Evolutionary conservation across 169 alveolate genomes (phyloP).

Genomic region (Eimeria brunetti): DNA sequence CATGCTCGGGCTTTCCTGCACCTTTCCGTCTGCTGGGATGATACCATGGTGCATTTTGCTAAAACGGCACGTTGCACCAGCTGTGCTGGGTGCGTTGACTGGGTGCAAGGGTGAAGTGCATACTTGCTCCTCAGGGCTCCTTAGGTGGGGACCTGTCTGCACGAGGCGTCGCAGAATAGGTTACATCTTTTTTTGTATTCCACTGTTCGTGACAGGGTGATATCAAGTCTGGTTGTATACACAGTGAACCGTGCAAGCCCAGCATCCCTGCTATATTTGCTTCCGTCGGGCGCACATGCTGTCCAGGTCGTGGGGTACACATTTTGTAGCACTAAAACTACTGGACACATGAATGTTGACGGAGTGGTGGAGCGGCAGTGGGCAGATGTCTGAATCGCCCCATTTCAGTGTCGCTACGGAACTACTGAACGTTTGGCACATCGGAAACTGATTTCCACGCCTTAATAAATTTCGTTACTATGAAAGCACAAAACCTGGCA

Average conservation of each 20-base stretch:
- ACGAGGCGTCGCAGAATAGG: background rate
- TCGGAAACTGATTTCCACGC: background rate
- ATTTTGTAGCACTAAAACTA: background rate
- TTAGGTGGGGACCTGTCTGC: background rate
- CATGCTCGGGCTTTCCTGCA: background rate
- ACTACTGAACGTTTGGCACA: background rate
- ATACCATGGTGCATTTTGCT: background rate
- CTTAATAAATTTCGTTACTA: background rate
- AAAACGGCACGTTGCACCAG: background rate
- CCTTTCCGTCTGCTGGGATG: background rate
- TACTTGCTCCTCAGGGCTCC: background rate
- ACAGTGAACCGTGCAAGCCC: background rate
- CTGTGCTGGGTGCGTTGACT: background rate
- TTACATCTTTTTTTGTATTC: slow-evolving; percentile 1
- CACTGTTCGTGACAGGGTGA: background rate
- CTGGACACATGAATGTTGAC: background rate
- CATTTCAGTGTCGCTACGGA: background rate
- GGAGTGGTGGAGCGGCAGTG: background rate
- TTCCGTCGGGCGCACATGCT: background rate
- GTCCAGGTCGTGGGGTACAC: background rate
- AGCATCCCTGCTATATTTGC: background rate
- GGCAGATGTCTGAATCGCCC: background rate
- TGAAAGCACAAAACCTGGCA: background rate
- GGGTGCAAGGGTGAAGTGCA: background rate
- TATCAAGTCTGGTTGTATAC: background rate